Base-by-base conservation (phyloP, 169 alveolate genomes). In the Babesia divergens region DNA sequence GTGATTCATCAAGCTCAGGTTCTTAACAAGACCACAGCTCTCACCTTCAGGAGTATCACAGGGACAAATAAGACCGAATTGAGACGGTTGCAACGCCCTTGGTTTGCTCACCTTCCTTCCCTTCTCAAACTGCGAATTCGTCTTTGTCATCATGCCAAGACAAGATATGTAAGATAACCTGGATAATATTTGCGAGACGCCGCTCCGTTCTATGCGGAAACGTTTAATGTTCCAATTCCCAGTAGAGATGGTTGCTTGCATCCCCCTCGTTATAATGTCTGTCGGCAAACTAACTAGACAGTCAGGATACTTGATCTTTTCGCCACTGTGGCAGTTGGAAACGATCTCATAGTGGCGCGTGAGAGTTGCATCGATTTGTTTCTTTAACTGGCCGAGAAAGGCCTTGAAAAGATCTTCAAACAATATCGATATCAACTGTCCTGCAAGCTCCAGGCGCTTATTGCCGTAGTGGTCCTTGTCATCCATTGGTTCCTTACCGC, bases 1-100 rank as follows among this genome's bases (percentile, higher is more conserved):
- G 86, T 97, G 99, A 16, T 99, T 95, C 88, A 97, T 92, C 55
- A 98, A 74, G 2, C 99, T 97, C 64, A 97, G 91, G 82, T 94
- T 96, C 82, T 98, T 98, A 14, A 97, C 99, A 18, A 97, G 84
- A 11, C 99, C 99, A 74, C 99, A 97, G 32, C 97, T 92, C 75
- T 96, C 99, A 1, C 99, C 99, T 69, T 98, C 99, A 2, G 99
- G 99, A 3, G 99, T 98, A 82, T 98, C 99, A 74, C 98, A 94
- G 1, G 99, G 99, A 66, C 99, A 98, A 14, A 98, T 74, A 90
- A 98, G 94, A 7, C 99, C 99, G 97, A 99, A 98, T 80, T 97
- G 99, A 20, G 99, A 94, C 8, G 99, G 99, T 77, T 97, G 98
- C 24, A 98, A 86, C 44, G 99, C 97, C 37, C 99, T 91, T 11